Base-by-base conservation (phyloP, 257 asterid genomes). In the Cruciata laevipes region DNA sequence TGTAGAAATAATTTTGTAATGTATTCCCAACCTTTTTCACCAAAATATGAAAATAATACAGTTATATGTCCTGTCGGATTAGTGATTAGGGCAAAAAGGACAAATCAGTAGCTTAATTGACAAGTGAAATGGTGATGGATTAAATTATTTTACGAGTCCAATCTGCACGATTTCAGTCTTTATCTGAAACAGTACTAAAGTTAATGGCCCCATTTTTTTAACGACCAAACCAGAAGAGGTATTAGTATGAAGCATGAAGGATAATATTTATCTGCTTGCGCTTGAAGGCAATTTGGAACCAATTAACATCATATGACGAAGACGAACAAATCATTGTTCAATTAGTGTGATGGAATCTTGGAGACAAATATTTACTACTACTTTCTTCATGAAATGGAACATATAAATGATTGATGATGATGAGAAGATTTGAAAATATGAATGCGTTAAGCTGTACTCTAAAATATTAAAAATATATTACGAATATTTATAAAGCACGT, bases 261-360 rank as follows among this genome's bases (percentile, higher is more conserved):
- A 5, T 14, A 13, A n/a, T 24, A 31, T 4, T 25, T 1, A 24
- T 65, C 25, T 11, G 30, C 60, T 47, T 27, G 55, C 55, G 21
- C 56, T 38, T 63, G 17, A 38, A 63, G 44, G 58, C 23, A 40
- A 33, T 12, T 12, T 10, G 44, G 53, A 68, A 65, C 37, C 69
- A 79, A 71, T 75, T 67, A 74, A 69, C 27, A 67, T 74, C 38
- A 59, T 3, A 44, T 61, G 65, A 35, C 42, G 60, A n/a, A 53
- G 65, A 35, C 42, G 60, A n/a, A 53, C 12, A 58, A 11, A 10
- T 9, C 32, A 58, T 58, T 56, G 31, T 7, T 10, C 20, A 63
- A 42, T 30, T 10, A 62, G 25, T 80, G 87, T 80, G 87, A 78
- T 82, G 86, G 89, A 81, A 80, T 83, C 78, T 71, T 70, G 71